A percentile compares a stretch with the other conserved stretches of the same genome.
phyloP scores from a whole-genome alignment of 371 early-diverging fungal genomes.

The Mucor piriformis region DNA sequence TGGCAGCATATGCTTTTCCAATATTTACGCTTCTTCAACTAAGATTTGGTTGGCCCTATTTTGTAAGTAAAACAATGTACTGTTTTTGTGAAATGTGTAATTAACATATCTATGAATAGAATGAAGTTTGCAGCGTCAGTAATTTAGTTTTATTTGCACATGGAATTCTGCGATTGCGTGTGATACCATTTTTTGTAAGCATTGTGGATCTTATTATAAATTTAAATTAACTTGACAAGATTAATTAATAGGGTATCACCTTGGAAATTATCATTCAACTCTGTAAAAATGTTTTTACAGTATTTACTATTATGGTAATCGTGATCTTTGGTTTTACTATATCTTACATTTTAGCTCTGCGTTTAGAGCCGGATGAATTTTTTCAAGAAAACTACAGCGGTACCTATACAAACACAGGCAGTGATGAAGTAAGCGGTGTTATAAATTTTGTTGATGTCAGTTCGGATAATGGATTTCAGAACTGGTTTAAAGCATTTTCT shows the following conservation, averaged over 20 bases:
- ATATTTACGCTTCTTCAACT: neutral
- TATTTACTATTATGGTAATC: slow-evolving; percentile 5
- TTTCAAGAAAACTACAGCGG: slow-evolving; percentile 12
- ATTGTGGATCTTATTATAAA: neutral
- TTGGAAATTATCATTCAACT: slow-evolving; percentile 11
- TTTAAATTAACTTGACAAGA: no score
- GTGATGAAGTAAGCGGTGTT: neutral
- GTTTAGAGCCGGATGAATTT: neutral
- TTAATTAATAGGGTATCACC: slow-evolving; percentile 12
- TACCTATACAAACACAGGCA: neutral
- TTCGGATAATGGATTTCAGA: slow-evolving; percentile 2
- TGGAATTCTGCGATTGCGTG: slow-evolving; percentile 3
- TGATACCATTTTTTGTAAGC: slow-evolving; percentile 5
- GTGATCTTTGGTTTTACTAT: slow-evolving; percentile 7
- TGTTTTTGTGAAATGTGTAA: no score
- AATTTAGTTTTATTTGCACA: slow-evolving; percentile 5
- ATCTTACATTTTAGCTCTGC: neutral
- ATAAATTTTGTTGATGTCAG: neutral
- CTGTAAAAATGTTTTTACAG: neutral
- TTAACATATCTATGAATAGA: no score
- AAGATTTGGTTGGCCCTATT: neutral
- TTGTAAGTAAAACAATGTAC: neutral
- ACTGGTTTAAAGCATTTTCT: slow-evolving; percentile 10
- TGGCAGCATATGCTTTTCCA: slow-evolving; percentile 6
- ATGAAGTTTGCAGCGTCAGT: neutral